phyloP scores from a whole-genome alignment of 305 asterid genomes.

The Fraxinus albicans region DNA sequence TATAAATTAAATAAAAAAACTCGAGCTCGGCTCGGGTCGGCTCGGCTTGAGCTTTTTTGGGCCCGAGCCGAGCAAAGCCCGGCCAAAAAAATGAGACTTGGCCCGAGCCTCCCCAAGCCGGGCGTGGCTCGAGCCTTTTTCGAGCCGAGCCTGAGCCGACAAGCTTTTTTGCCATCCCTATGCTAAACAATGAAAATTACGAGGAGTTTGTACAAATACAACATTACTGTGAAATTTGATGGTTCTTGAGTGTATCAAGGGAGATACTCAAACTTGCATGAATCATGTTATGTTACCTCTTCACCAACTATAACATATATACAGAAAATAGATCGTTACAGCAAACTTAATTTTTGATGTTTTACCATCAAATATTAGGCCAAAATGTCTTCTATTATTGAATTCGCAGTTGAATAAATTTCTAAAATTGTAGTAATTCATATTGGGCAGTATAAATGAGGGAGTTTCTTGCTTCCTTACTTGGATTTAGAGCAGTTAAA shows the following conservation, averaged over 20 bases:
- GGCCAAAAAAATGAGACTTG: no score
- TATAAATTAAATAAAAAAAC: no score
- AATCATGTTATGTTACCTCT: not conserved
- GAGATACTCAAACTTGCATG: conserved; percentile 56
- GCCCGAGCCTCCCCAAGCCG: no score
- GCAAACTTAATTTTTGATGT: not conserved
- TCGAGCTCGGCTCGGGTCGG: no score
- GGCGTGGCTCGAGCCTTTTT: no score
- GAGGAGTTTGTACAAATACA: not conserved
- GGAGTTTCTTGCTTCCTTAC: conserved; percentile 27
- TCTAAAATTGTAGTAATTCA: not conserved
- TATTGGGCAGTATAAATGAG: not conserved
- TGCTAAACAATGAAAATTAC: no score
- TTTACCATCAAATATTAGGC: not conserved
- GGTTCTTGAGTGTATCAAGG: conserved; percentile 34
- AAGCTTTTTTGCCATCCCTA: no score
- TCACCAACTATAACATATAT: no score
- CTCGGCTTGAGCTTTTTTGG: no score
- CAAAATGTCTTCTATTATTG: not conserved
- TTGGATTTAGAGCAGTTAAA: conserved; percentile 42
- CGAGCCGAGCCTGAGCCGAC: no score
- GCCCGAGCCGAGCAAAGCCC: no score
- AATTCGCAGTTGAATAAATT: not conserved
- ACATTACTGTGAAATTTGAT: not conserved
- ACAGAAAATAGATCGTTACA: not conserved